phyloP scores from a whole-genome alignment of 345 rosid genomes.

The Salix viminalis region DNA sequence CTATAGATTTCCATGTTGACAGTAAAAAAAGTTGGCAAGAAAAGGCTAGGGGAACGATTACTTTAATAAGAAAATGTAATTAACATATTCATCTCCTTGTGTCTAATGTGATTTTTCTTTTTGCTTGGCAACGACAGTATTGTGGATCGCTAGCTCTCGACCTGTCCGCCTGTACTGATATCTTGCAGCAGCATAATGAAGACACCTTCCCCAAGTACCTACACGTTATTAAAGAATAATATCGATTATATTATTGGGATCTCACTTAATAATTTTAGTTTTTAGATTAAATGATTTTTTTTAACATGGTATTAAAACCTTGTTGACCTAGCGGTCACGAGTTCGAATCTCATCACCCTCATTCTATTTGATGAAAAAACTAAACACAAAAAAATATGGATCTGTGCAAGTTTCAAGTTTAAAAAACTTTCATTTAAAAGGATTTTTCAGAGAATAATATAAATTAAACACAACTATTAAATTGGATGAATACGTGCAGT shows the following conservation, averaged over 20 bases:
- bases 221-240: too few species aligned
- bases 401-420: too few species aligned
- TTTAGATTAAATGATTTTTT: rapidly evolving
- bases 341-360: too few species aligned
- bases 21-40: neutral
- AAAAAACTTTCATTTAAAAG: rapidly evolving
- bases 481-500: neutral
- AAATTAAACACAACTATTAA: neutral
- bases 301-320: too few species aligned
- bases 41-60: neutral
- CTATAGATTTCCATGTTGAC: neutral
- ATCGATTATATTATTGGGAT: too few species aligned
- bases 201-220: too few species aligned
- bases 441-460: too few species aligned
- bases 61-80: neutral
- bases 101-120: neutral
- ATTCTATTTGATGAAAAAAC: too few species aligned
- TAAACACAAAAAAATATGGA: rapidly evolving
- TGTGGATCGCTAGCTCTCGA: neutral
- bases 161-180: neutral
- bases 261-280: rapidly evolving
- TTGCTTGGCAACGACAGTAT: neutral
- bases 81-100: neutral
- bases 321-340: too few species aligned
- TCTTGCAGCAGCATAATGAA: neutral